Base-by-base conservation (phyloP, 2,329 filamentous ascomycete genomes). In the Colletotrichum tropicale region DNA sequence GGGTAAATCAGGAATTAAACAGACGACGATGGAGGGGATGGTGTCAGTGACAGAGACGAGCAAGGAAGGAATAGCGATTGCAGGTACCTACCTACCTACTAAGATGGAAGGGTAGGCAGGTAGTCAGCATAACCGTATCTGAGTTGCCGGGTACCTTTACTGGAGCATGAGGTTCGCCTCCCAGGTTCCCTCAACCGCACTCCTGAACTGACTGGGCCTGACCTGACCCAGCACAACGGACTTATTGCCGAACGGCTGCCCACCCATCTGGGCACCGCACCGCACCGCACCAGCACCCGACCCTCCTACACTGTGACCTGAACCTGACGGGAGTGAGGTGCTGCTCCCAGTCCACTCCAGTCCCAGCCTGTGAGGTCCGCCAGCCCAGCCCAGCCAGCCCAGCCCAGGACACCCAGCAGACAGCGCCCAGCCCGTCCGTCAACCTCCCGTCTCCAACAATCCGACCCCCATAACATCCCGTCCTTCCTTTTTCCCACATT, bases 181-280 rank as follows among this genome's bases (percentile, higher is more conserved):
- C 62, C 24, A 36, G 62, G 62, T 36, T 16, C 36, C 18, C 62
- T 43, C 62, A 3, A 7, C 16, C 21, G n/a, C 38, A 43, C 38
- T 52, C 18, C n/a, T 52, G 12, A 13, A 21, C 43, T 52, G 43
- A 48, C 43, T 8, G 18, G 43, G 2, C 48, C 30, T 32, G 66
- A 34, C 34, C 64, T 32, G 9, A 34, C 70, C 69, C 69, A 74
- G 70, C 70, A 48, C 38, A 65, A 69, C 74, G 70, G 74, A 48
- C 70, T 76, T 69, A 64, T 70, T 76, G 74, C 74, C 74, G 74
- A 76, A 56, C 58, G 70, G n/a, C 38, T n/a, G 43, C 66, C 61
- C 72, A 61, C 61, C 64, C 62, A 55, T 26, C 65, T 28, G 26
- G 32, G 32, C 24, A 16, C n/a, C 43, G 56, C 58, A 56, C 34